phyloP scores from a whole-genome alignment of 176 grass and related monocot genomes.

The Tillandsia fasciculata region DNA sequence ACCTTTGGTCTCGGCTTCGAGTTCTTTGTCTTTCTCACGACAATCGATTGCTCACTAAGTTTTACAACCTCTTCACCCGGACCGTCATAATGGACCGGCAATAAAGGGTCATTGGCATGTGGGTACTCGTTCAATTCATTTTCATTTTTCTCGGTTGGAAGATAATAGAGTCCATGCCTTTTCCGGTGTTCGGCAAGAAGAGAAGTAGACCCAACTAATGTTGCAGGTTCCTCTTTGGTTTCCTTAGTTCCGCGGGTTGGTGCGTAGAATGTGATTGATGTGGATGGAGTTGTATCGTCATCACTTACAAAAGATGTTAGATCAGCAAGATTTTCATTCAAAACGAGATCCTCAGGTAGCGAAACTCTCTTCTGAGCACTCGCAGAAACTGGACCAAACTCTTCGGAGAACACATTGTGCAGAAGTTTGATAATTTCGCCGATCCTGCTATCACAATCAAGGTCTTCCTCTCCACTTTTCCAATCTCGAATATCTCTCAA shows the following conservation, averaged over 20 bases:
- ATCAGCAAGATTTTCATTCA: constrained; percentile 55
- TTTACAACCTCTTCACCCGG: constrained; percentile 26
- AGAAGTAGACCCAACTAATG: constrained; percentile 33
- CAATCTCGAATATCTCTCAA: constrained; percentile 33
- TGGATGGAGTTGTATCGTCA: constrained; percentile 28
- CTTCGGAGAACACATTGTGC: constrained; percentile 55
- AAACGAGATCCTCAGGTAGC: constrained; percentile 33
- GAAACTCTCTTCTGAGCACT: constrained; percentile 64
- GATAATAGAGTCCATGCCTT: constrained; percentile 77
- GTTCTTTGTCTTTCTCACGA: constrained; percentile 40
- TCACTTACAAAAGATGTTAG: constrained; percentile 37
- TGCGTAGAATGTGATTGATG: constrained; percentile 41
- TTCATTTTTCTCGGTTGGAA: constrained; percentile 43
- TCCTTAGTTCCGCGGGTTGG: constrained; percentile 12
- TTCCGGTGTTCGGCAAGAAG: constrained; percentile 78
- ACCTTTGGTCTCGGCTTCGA: constrained; percentile 68
- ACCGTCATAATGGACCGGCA: constrained; percentile 30
- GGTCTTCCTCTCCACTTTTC: constrained; percentile 16
- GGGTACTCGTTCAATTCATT: constrained; percentile 58
- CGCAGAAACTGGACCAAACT: constrained; percentile 65
- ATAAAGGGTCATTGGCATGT: constrained; percentile 49
- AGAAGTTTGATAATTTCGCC: constrained; percentile 38
- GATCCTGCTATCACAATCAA: constrained; percentile 20
- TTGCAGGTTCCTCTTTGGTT: constrained; percentile 29
- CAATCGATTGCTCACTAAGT: constrained; percentile 12